Conservation (phyloP, 208 protist species). For the Leishmania tarentolae region DNA sequence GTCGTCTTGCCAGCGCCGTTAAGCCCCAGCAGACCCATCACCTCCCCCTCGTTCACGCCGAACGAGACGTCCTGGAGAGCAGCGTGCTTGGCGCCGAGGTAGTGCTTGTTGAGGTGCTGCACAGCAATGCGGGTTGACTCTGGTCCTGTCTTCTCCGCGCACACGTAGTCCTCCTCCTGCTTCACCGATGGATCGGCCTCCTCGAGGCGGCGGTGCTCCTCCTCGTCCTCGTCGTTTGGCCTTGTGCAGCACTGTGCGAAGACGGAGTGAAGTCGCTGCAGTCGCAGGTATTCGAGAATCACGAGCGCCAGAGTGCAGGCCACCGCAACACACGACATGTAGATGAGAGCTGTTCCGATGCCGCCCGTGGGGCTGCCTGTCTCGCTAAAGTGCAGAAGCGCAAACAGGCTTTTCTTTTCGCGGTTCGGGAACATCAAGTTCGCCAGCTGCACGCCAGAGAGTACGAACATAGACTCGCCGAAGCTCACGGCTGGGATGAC, state of each 20-base stretch:
- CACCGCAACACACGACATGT: conserved; percentile 69
- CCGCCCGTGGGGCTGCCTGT: conserved; percentile 41
- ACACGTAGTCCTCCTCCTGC: conserved; percentile 58
- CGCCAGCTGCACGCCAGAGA: conserved; percentile 53
- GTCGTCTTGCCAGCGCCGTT: conserved; percentile 95
- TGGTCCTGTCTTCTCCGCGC: conserved; percentile 35
- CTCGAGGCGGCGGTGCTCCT: conserved; percentile 23
- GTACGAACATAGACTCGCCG: conserved; percentile 72
- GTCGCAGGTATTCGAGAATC: conserved; percentile 59
- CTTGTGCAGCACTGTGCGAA: conserved; percentile 23
- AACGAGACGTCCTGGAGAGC: conserved; percentile 75
- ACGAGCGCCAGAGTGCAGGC: conserved; percentile 54
- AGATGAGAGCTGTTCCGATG: conserved; percentile 72
- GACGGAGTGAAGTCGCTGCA: conserved; percentile 32
- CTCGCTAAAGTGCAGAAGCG: conserved; percentile 31
- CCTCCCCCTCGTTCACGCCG: conserved; percentile 76
- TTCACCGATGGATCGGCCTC: conserved; percentile 34
- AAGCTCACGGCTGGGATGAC: conserved; percentile 75
- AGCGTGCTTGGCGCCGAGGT: conserved; percentile 26
- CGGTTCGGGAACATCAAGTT: conserved; percentile 50
- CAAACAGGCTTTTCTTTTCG: conserved; percentile 43
- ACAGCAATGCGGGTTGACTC: conserved; percentile 60
- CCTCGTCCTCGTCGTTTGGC: conserved; percentile 25
- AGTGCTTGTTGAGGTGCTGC: conserved; percentile 70
- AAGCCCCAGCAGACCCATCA: conserved; percentile 87